Percentiles rank a stretch among this genome's conserved stretches.
Conservation (phyloP, 2,329 filamentous ascomycete genomes). For the Dactylonectria macrodidyma region DNA sequence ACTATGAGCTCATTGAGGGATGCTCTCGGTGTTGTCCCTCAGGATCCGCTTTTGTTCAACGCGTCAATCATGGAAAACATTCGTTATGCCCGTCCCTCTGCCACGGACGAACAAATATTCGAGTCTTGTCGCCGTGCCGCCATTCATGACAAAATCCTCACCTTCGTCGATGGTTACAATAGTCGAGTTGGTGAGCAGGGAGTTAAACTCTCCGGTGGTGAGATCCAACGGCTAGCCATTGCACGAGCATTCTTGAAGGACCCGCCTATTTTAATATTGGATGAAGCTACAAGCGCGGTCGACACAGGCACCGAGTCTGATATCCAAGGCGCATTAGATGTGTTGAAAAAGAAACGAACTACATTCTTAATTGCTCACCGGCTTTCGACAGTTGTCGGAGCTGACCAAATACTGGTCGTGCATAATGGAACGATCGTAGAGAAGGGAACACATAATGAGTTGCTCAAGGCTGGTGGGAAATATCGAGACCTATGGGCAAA, state of each 20-base stretch:
- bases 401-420: conserved; percentile 69
- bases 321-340: conserved; percentile 63
- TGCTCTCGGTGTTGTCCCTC: conserved; percentile 74
- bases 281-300: conserved; percentile 67
- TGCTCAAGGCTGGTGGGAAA: conserved; percentile 63
- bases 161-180: conserved; percentile 68
- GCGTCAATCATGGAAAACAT: conserved; percentile 76
- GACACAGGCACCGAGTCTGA: conserved; percentile 60
- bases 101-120: conserved; percentile 72
- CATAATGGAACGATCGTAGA: conserved; percentile 66
- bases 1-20: conserved; percentile 71
- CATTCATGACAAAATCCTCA: conserved; percentile 75
- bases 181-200: conserved; percentile 65
- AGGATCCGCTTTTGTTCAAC: conserved; percentile 77
- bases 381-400: conserved; percentile 57
- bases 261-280: conserved; percentile 55
- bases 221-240: conserved; percentile 65
- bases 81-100: conserved; percentile 73
- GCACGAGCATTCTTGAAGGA: conserved; percentile 55
- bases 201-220: conserved; percentile 65
- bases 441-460: conserved; percentile 64
- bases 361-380: conserved; percentile 67
- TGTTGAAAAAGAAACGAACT: conserved; percentile 63
- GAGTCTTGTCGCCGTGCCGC: conserved; percentile 73
- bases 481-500: conserved; percentile 68